phyloP scores from a whole-genome alignment of 1,139 yeast genomes.

The Zygoascus meyerae region DNA sequence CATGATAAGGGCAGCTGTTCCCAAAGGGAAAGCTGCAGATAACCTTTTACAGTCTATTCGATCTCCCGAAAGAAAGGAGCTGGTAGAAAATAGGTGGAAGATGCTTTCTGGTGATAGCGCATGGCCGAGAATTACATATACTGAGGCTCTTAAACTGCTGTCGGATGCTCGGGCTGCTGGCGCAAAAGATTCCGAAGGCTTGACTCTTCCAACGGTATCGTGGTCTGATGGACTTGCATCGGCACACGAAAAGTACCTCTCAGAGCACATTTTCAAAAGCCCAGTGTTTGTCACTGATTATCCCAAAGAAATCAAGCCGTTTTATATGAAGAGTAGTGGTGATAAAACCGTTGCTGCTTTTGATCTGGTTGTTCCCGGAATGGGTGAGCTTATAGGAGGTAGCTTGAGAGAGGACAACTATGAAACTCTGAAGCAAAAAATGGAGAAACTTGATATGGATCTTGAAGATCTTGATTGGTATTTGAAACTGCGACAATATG shows the following conservation, averaged over 20 bases:
- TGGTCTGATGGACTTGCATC: slow-evolving; percentile 78
- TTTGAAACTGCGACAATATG: slow-evolving; percentile 62
- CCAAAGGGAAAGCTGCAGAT: slow-evolving; percentile 32
- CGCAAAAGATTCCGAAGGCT: slow-evolving; percentile 16
- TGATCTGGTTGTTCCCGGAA: slow-evolving; percentile 79
- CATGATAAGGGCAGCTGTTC: slow-evolving; percentile 57
- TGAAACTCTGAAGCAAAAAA: slow-evolving; percentile 43
- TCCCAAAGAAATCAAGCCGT: slow-evolving; percentile 75
- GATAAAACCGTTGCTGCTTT: slow-evolving; percentile 75
- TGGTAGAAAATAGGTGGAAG: slow-evolving; percentile 33
- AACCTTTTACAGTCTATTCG: slow-evolving; percentile 38
- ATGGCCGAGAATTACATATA: slow-evolving; percentile 74
- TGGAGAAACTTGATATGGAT: slow-evolving; percentile 40
- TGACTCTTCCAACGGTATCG: slow-evolving; percentile 32
- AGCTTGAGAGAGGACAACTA: slow-evolving; percentile 77
- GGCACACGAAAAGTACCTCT: slow-evolving; percentile 89
- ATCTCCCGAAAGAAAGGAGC: slow-evolving; percentile 38
- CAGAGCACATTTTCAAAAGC: slow-evolving; percentile 57
- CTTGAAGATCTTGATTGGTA: slow-evolving; percentile 71
- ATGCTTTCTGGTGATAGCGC: slow-evolving; percentile 28
- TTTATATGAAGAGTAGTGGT: slow-evolving; percentile 64
- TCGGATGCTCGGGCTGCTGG: slow-evolving; percentile 26
- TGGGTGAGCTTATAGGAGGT: slow-evolving; percentile 97
- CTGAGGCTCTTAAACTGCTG: slow-evolving; percentile 57
- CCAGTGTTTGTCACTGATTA: slow-evolving; percentile 92